phyloP scores from a whole-genome alignment of 768 basidiomycete genomes.

The Crucibulum laeve region DNA sequence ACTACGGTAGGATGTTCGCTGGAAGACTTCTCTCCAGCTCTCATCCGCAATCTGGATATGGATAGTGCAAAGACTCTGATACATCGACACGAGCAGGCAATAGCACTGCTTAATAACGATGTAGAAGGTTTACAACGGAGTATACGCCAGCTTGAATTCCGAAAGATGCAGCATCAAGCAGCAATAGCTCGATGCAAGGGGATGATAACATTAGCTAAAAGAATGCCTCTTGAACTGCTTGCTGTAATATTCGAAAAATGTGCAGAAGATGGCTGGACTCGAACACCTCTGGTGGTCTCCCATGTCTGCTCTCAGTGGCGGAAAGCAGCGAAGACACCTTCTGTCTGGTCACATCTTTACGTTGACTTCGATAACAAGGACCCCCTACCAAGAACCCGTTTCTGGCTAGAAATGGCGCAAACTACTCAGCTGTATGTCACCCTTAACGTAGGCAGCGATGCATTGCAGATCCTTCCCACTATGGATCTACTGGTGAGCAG shows the following conservation, averaged over 20 bases:
- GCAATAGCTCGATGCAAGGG: slow-evolving; percentile 40
- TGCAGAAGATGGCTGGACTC: slow-evolving; percentile 45
- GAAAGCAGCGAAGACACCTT: slow-evolving; percentile 43
- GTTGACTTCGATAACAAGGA: slow-evolving; percentile 41
- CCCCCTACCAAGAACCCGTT: slow-evolving; percentile 34
- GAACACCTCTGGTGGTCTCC: slow-evolving; percentile 50
- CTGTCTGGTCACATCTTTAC: slow-evolving; percentile 55
- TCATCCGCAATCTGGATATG: too few relatives aligned
- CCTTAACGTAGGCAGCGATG: slow-evolving; percentile 29
- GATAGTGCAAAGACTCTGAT: background rate
- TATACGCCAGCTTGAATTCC: slow-evolving; percentile 37
- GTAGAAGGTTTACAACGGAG: slow-evolving; percentile 35
- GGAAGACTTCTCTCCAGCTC: too few relatives aligned
- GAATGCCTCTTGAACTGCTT: slow-evolving; percentile 51
- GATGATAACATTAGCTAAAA: slow-evolving; percentile 50
- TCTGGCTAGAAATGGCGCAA: slow-evolving; percentile 48
- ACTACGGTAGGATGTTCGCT: too few relatives aligned
- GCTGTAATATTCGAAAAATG: slow-evolving; percentile 50
- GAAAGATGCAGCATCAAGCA: slow-evolving; percentile 35
- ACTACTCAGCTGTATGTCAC: slow-evolving; percentile 40
- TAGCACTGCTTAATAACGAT: slow-evolving; percentile 35
- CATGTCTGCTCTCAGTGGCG: slow-evolving; percentile 61
- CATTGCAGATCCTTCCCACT: slow-evolving; percentile 23
- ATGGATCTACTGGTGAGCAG: slow-evolving; percentile 36
- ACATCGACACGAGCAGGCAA: slow-evolving; percentile 33